Percentiles rank a stretch among this genome's conserved stretches.
Conservation (phyloP, 2,329 filamentous ascomycete genomes). For the Ceratocystis variospora region DNA sequence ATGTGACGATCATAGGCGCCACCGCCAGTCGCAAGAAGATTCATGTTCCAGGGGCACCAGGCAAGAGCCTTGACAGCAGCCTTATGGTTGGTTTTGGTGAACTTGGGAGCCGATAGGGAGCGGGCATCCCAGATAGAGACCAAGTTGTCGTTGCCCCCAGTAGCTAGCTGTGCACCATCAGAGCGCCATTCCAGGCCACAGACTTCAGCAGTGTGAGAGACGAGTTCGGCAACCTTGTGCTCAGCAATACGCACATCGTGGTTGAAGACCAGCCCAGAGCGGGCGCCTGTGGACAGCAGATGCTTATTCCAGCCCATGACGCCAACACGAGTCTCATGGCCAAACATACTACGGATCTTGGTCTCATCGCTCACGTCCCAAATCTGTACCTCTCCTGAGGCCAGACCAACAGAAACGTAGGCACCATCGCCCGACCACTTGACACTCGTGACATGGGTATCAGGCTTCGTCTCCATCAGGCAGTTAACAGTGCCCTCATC, state of each 20-base stretch:
- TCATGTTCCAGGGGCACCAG: constrained; percentile 98
- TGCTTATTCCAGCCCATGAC: constrained; percentile 99
- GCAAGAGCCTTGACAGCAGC: constrained; percentile 95
- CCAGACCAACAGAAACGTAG: constrained; percentile 89
- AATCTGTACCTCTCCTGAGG: constrained; percentile 93
- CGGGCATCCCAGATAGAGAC: constrained; percentile 99
- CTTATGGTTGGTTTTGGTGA: constrained; percentile 99
- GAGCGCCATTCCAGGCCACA: constrained; percentile 96
- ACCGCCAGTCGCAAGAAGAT: constrained; percentile 89
- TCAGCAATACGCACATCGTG: constrained; percentile 95
- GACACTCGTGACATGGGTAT: constrained; percentile 95
- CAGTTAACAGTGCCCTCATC: constrained; percentile 82
- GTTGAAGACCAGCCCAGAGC: constrained; percentile 92
- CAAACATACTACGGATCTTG: constrained; percentile 97
- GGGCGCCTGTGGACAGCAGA: constrained; percentile 83
- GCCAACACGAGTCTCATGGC: constrained; percentile 88
- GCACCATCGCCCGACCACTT: constrained; percentile 98
- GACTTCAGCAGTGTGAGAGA: constrained; percentile 94
- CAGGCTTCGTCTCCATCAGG: constrained; percentile 71
- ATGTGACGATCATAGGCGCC: constrained; percentile 96
- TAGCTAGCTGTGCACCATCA: constrained; percentile 91
- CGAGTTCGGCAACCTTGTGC: constrained; percentile 95
- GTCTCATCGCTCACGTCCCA: constrained; percentile 93
- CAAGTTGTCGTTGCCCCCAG: constrained; percentile 96
- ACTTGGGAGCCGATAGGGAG: constrained; percentile 84